A percentile compares a stretch with the other conserved stretches of the same genome.
Conservation (phyloP, 2,329 filamentous ascomycete species). For the Thermothelomyces thermophilus region DNA sequence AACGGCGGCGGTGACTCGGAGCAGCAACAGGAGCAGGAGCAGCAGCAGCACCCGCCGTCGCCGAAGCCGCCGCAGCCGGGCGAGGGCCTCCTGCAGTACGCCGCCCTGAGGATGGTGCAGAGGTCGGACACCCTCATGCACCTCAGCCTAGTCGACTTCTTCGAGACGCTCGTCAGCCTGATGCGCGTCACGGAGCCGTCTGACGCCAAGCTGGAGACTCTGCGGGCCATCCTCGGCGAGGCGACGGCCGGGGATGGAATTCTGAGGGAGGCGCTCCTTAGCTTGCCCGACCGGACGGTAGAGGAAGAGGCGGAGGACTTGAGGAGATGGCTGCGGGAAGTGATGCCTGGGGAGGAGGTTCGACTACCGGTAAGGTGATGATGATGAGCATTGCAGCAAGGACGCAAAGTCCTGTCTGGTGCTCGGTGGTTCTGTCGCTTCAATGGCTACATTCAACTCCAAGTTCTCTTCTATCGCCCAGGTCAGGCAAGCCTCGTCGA, state of each 20-base stretch:
- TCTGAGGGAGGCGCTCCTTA: slow-evolving; percentile 35
- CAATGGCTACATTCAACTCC: too few relatives aligned
- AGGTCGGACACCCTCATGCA: slow-evolving; percentile 44
- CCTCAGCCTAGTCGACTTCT: slow-evolving; percentile 46
- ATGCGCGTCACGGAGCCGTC: slow-evolving; percentile 35
- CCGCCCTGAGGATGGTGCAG: slow-evolving; percentile 46
- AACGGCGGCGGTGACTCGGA: background rate
- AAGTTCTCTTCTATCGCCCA: too few relatives aligned
- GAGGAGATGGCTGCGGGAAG: slow-evolving; percentile 37
- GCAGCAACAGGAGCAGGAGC: background rate
- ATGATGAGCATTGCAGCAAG: too few relatives aligned
- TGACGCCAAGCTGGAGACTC: slow-evolving; percentile 31
- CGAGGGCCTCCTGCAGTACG: slow-evolving; percentile 44
- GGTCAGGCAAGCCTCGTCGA: too few relatives aligned
- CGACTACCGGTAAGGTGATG: slow-evolving; percentile 22
- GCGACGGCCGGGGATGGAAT: slow-evolving; percentile 36
- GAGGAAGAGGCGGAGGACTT: slow-evolving; percentile 46
- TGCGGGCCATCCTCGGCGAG: slow-evolving; percentile 35
- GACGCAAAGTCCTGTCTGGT: too few relatives aligned
- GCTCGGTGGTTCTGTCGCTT: too few relatives aligned
- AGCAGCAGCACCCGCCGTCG: background rate
- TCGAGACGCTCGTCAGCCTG: slow-evolving; percentile 43
- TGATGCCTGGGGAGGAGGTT: slow-evolving; percentile 30
- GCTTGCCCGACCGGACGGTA: slow-evolving; percentile 42
- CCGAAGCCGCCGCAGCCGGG: slow-evolving; percentile 26